Evolutionary conservation across 768 basidiomycete species (phyloP).

Genomic region (Filobasidium wieringae): DNA sequence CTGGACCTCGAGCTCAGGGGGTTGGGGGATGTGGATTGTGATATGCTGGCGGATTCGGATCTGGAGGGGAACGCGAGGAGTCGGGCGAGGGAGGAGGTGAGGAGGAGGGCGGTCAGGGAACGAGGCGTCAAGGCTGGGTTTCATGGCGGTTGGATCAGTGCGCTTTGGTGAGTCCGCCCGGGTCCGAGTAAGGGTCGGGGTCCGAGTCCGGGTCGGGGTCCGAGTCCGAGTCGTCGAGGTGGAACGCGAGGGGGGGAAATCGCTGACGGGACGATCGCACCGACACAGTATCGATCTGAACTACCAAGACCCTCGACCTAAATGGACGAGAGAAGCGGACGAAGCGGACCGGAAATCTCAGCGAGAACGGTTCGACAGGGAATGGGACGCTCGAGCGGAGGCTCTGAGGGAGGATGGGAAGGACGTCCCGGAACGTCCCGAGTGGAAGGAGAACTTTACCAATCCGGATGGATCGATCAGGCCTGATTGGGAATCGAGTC

Average conservation of each 20-base stretch:
- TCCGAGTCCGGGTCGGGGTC: background rate
- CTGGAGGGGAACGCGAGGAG: slow-evolving; percentile 23
- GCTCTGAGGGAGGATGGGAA: background rate
- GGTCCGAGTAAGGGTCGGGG: too few species aligned
- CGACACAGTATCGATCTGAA: slow-evolving; percentile 27
- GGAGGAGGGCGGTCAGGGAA: slow-evolving; percentile 27
- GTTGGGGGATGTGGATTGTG: slow-evolving; percentile 32
- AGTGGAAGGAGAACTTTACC: background rate
- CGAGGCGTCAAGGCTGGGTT: slow-evolving; percentile 28
- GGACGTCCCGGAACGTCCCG: background rate
- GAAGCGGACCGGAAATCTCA: slow-evolving; percentile 1
- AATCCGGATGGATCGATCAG: slow-evolving; percentile 11
- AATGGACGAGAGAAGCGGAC: slow-evolving; percentile 11
- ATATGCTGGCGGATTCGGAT: slow-evolving; percentile 35
- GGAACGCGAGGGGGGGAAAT: too few species aligned
- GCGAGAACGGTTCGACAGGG: background rate
- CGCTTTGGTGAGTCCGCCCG: slow-evolving; percentile 29
- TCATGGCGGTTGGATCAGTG: slow-evolving; percentile 32
- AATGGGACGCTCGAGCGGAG: slow-evolving; percentile 14
- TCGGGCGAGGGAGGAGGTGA: slow-evolving; percentile 28
- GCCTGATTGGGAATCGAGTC: slow-evolving; percentile 28
- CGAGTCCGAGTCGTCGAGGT: background rate
- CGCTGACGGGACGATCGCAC: background rate
- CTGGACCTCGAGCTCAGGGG: slow-evolving; percentile 11
- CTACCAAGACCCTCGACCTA: slow-evolving; percentile 28